These are phyloP conservation scores for Huntiella abstrusa DNA, from an alignment of 2,329 filamentous ascomycete species.

Conservation along the genomic window DNA sequence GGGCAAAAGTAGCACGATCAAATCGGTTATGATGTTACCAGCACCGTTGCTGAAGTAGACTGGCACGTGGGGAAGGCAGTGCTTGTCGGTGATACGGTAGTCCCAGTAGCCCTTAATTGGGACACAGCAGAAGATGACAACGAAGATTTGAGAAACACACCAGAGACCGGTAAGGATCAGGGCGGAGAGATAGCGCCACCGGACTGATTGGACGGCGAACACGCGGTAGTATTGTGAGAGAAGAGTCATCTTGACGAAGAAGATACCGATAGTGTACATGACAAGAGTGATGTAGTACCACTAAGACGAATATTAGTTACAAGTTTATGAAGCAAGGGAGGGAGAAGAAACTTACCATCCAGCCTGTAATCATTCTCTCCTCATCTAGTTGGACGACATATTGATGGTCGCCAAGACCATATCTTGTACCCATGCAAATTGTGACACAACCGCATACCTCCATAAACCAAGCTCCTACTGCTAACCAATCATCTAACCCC, in stretches of 20 bases:
- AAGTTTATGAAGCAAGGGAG: not conserved
- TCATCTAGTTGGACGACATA: constrained; percentile 13
- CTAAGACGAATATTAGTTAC: constrained; percentile 1
- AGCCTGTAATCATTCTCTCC: constrained; percentile 4
- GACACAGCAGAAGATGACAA: constrained; percentile 6
- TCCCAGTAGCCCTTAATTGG: constrained; percentile 13
- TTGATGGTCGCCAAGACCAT: constrained; percentile 16
- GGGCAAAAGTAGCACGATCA: constrained; percentile 21
- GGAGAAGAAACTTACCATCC: constrained; percentile 13
- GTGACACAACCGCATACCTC: not conserved
- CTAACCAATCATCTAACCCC: constrained; percentile 16
- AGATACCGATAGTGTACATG: constrained; percentile 18
- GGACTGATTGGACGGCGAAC: constrained; percentile 14
- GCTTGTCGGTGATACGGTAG: constrained; percentile 14
- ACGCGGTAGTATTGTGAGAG: constrained; percentile 19
- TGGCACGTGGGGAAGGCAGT: constrained; percentile 16
- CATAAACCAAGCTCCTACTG: constrained; percentile 14
- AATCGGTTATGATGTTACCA: constrained; percentile 21
- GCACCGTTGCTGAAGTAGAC: constrained; percentile 19
- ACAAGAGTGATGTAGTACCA: constrained; percentile 15
- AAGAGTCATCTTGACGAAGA: constrained; percentile 18
- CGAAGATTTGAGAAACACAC: constrained; percentile 15
- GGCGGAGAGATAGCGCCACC: constrained; percentile 16
- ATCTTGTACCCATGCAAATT: constrained; percentile 13
- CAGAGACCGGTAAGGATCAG: constrained; percentile 16